These are phyloP conservation scores for Theileria annulata DNA, from an alignment of 169 alveolate species.

Conservation along the genomic window DNA sequence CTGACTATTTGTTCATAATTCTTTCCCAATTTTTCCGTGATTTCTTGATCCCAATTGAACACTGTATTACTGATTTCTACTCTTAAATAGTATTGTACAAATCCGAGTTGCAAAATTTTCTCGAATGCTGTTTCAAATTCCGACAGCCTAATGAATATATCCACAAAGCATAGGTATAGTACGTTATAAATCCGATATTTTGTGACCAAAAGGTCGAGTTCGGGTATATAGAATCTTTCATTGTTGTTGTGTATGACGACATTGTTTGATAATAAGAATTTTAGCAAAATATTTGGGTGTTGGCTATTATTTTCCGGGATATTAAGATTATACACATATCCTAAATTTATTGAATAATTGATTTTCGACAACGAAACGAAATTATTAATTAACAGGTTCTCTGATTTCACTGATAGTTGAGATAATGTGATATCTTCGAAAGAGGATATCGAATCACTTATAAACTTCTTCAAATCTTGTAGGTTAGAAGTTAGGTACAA, in stretches of 20 bases:
- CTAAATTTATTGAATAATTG: background rate
- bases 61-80: conserved; percentile 5
- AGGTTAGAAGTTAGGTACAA: conserved; percentile 9
- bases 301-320: conserved; percentile 3
- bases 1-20: background rate
- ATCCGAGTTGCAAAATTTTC: conserved; percentile 24
- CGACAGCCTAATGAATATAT: conserved; percentile 7
- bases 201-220: conserved; percentile 38
- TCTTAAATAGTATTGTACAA: conserved; percentile 20
- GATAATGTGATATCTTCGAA: background rate
- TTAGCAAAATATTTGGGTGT: background rate
- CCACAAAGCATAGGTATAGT: conserved; percentile 29
- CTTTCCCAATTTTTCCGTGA: background rate
- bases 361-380: conserved; percentile 3
- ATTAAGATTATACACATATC: background rate
- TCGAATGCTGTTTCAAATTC: conserved; percentile 32
- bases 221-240: background rate
- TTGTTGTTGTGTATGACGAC: conserved; percentile 12
- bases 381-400: background rate
- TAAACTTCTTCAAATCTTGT: conserved; percentile 3
- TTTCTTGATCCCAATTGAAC: background rate
- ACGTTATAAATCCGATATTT: conserved; percentile 26
- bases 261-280: conserved; percentile 4
- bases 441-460: conserved; percentile 6
- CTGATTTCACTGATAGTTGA: background rate